Conservation (phyloP, 2,329 filamentous ascomycete genomes). For the Ceratocystis huliohia region DNA sequence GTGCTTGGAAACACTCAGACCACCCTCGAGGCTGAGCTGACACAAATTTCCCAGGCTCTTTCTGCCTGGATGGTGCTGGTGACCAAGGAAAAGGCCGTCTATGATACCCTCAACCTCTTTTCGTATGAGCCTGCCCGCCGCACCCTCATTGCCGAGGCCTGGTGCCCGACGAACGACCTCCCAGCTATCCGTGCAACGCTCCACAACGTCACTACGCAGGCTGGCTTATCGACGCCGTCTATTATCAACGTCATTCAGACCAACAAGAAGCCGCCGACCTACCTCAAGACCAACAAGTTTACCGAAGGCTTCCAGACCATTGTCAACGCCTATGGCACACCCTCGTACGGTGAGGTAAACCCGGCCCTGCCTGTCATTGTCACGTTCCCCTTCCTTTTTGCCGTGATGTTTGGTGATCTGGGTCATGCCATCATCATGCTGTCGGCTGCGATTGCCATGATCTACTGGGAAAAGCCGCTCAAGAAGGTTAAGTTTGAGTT, state of each 20-base stretch:
- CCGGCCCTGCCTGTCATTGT: conserved; percentile 89
- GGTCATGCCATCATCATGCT: conserved; percentile 90
- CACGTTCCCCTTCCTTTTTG: conserved; percentile 98
- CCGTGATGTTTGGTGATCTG: conserved; percentile 98
- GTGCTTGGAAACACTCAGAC: conserved; percentile 91
- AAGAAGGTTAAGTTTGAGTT: conserved; percentile 90
- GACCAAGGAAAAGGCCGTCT: conserved; percentile 97
- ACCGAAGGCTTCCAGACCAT: conserved; percentile 98
- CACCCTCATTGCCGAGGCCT: conserved; percentile 93
- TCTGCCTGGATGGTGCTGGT: conserved; percentile 96
- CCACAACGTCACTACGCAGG: conserved; percentile 91
- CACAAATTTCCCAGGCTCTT: conserved; percentile 81
- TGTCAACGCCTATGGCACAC: conserved; percentile 94
- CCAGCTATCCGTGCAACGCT: conserved; percentile 82
- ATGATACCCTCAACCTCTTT: conserved; percentile 88
- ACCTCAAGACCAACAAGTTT: conserved; percentile 96
- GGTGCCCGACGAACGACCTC: conserved; percentile 88
- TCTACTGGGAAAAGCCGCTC: conserved; percentile 86
- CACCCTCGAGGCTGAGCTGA: conserved; percentile 83
- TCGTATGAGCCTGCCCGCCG: conserved; percentile 93
- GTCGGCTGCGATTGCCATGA: conserved; percentile 73
- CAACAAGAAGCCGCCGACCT: conserved; percentile 94
- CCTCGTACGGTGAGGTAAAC: conserved; percentile 95
- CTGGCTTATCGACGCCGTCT: conserved; percentile 89
- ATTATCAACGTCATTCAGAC: conserved; percentile 97